phyloP scores from a whole-genome alignment of 140 eudicot species.

The Cichorium intybus region DNA sequence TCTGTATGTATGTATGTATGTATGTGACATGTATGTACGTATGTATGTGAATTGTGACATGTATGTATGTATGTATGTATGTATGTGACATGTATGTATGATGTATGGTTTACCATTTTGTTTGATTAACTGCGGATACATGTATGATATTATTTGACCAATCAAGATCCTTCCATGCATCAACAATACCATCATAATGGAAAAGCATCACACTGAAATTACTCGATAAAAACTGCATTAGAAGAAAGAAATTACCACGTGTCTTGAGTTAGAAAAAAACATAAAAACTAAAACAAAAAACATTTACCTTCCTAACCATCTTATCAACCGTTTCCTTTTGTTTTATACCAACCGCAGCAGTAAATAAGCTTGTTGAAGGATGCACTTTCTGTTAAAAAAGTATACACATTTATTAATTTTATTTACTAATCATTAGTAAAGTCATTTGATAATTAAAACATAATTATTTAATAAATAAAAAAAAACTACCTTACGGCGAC shows the following conservation, averaged over 20 bases:
- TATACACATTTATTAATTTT: background rate
- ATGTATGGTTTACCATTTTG: slow-evolving; percentile 66
- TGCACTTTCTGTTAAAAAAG: slow-evolving; percentile 29
- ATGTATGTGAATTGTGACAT: no score
- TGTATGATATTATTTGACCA: slow-evolving; percentile 72
- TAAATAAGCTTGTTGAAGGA: slow-evolving; percentile 53
- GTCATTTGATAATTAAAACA: background rate
- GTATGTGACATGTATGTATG: background rate
- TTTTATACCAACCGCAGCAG: slow-evolving; percentile 72
- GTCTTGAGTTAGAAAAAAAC: background rate
- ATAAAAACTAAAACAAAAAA: background rate
- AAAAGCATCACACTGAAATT: slow-evolving; percentile 84
- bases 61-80: background rate
- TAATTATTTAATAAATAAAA: background rate
- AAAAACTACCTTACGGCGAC: slow-evolving; percentile 36
- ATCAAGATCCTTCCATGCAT: slow-evolving; percentile 72
- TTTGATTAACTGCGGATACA: slow-evolving; percentile 79
- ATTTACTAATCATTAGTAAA: background rate
- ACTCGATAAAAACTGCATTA: slow-evolving; percentile 68
- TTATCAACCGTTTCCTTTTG: slow-evolving; percentile 62
- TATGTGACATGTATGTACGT: no score
- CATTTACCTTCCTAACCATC: slow-evolving; percentile 71
- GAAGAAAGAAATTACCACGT: slow-evolving; percentile 12
- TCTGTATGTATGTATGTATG: background rate
- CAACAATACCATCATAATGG: slow-evolving; percentile 87